Evolutionary conservation across 2,329 filamentous ascomycete genomes (phyloP).

Genomic region (Xylariales sp.): DNA sequence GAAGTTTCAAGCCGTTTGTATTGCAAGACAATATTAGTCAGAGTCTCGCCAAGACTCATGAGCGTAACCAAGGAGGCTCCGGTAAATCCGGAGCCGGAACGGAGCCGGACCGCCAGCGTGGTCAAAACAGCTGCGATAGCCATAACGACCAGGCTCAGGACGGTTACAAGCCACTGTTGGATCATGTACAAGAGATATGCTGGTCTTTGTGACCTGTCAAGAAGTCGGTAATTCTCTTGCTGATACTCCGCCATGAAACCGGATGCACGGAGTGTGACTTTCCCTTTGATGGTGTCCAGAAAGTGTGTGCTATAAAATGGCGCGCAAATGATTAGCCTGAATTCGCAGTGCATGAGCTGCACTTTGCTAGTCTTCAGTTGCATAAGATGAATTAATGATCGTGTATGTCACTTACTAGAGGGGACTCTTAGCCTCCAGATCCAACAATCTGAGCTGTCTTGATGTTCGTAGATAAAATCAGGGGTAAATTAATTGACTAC

Average conservation of each 20-base stretch:
- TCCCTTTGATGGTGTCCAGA: slow-evolving; percentile 49
- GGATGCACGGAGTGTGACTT: slow-evolving; percentile 53
- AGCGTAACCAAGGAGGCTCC: slow-evolving; percentile 18
- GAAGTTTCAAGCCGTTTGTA: slow-evolving; percentile 20
- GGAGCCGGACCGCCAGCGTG: slow-evolving; percentile 21
- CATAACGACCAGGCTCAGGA: slow-evolving; percentile 25
- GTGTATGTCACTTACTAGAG: too few species aligned
- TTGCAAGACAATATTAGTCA: slow-evolving; percentile 15
- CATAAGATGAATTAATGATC: too few species aligned
- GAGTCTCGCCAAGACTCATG: slow-evolving; percentile 11
- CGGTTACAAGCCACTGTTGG: slow-evolving; percentile 28
- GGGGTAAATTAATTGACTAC: too few species aligned
- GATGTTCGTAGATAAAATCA: too few species aligned
- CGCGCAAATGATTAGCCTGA: too few species aligned
- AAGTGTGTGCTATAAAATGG: slow-evolving; percentile 50
- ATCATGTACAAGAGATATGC: slow-evolving; percentile 27
- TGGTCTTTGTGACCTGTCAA: slow-evolving; percentile 42
- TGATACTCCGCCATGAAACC: slow-evolving; percentile 44
- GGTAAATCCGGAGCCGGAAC: slow-evolving; percentile 18
- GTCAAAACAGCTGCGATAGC: slow-evolving; percentile 22
- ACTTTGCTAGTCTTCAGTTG: too few species aligned
- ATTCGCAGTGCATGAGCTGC: too few species aligned
- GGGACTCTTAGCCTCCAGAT: too few species aligned
- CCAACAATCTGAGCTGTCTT: too few species aligned
- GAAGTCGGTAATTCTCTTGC: slow-evolving; percentile 37